Evolutionary conservation across 164 flowering plant genomes (phyloP).

Genomic region (Annona squamosa): DNA sequence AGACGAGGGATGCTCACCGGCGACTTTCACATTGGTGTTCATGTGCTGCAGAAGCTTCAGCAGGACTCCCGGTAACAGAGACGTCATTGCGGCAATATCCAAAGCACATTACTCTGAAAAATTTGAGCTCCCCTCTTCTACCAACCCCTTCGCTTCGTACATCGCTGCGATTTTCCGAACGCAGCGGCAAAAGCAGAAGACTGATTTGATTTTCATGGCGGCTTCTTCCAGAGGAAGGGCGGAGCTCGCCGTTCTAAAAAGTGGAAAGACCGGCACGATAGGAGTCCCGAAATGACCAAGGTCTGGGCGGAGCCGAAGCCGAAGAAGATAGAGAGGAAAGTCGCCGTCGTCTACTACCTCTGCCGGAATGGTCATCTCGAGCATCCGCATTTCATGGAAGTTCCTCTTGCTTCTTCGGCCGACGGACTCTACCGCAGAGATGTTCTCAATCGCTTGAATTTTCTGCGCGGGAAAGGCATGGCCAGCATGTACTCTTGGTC

Average conservation of each 20-base stretch:
- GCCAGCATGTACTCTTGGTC: slow-evolving; percentile 88
- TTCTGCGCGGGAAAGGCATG: slow-evolving; percentile 77
- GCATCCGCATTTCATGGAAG: slow-evolving; percentile 95
- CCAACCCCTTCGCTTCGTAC: too few relatives aligned
- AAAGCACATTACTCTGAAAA: slow-evolving; percentile 36
- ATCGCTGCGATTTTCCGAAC: too few relatives aligned
- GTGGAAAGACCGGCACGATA: slow-evolving; percentile 18
- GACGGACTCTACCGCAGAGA: slow-evolving; percentile 79
- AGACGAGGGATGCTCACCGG: slow-evolving; percentile 81
- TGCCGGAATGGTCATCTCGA: slow-evolving; percentile 81
- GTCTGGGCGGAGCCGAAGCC: slow-evolving; percentile 33
- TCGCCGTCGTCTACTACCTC: slow-evolving; percentile 82
- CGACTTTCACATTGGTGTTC: slow-evolving; percentile 89
- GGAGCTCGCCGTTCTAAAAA: slow-evolving; percentile 18
- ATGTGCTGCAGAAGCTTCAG: slow-evolving; percentile 88
- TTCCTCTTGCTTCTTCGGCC: slow-evolving; percentile 59
- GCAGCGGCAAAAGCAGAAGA: too few relatives aligned
- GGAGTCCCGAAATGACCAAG: slow-evolving; percentile 32
- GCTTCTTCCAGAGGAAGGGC: slow-evolving; percentile 22
- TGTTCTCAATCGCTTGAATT: slow-evolving; percentile 65
- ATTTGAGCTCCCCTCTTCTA: not conserved
- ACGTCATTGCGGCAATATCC: slow-evolving; percentile 57
- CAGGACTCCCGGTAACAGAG: slow-evolving; percentile 82
- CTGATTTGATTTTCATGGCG: too few relatives aligned
- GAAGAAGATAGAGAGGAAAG: slow-evolving; percentile 30